Conservation (phyloP, 768 basidiomycete genomes). For the Suillus plorans region DNA sequence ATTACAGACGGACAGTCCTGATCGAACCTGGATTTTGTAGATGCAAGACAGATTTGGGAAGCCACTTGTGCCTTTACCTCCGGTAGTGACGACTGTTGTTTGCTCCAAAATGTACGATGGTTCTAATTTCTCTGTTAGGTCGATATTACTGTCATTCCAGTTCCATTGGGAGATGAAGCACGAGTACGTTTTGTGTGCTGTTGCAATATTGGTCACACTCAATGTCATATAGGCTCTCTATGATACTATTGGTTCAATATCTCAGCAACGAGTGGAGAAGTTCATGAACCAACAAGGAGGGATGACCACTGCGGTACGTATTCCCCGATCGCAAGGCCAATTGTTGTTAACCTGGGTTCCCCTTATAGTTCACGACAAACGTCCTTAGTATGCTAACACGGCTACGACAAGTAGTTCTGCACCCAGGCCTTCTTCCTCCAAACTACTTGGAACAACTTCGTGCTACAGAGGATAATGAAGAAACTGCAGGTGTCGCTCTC, state of each 20-base stretch:
- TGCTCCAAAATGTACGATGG: background rate
- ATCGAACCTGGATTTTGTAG: constrained; percentile 34
- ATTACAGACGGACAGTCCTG: background rate
- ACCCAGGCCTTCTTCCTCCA: constrained; percentile 71
- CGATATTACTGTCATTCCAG: constrained; percentile 73
- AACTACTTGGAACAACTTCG: constrained; percentile 69
- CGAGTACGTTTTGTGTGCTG: constrained; percentile 43
- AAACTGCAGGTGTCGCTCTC: constrained; percentile 23
- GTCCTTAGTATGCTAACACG: constrained; percentile 84
- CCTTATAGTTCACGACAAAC: constrained; percentile 58
- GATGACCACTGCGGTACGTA: constrained; percentile 42
- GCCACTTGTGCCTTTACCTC: constrained; percentile 71
- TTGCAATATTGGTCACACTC: constrained; percentile 2
- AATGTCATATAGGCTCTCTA: constrained; percentile 51
- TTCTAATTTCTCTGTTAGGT: constrained; percentile 45
- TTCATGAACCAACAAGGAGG: constrained; percentile 44
- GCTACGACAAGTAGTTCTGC: constrained; percentile 77
- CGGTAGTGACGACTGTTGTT: constrained; percentile 36
- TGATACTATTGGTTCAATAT: constrained; percentile 63
- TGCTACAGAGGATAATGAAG: constrained; percentile 26
- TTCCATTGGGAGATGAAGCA: constrained; percentile 61
- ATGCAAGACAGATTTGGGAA: constrained; percentile 85
- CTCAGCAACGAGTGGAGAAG: constrained; percentile 59
- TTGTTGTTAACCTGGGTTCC: constrained; percentile 9
- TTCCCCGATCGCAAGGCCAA: background rate